Evolutionary conservation across 2,329 filamentous ascomycete genomes (phyloP), one percentile per base, ranked within the genome.

Genomic region (Gyromitra esculenta): DNA sequence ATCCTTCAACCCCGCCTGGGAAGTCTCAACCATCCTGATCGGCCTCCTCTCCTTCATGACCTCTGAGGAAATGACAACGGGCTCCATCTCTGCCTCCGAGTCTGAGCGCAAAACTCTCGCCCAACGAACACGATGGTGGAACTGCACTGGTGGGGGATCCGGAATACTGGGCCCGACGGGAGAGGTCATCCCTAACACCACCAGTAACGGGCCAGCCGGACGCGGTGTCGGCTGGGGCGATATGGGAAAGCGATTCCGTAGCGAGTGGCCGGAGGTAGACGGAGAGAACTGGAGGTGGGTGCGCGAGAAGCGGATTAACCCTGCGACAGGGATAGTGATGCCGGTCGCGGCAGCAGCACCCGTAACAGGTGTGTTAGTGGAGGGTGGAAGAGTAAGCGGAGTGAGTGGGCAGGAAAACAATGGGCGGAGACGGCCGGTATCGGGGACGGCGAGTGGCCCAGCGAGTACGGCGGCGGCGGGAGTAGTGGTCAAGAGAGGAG

Each of bases 41-140:
- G 96, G 96, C 8, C 88, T 99, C 37, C 86, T 98, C 78, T 96
- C 92, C 50, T 99, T 99, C 85, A 99, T 99, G 96, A 98, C 95
- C 1, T 93, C 92, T 79, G 95, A 99, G 82, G 96, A 99, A 85
- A 97, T 98, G 92, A 99, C 96, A 0, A 98, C 96, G 0, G 96
- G 96, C 1, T 94, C 91, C 39, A 89, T 99, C 39, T 91, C 91
- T 5, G 92, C 91, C 18, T 91, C 89, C 0, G 89, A 92, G 64
- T 86, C 88, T 2, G 94, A 98, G 86, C 89, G 95, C 77, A 91
- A 89, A 83, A 88, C 91, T 81, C 89, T 94, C 64, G 94, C 96
- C 0, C 87, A 88, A 31, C 88, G 92, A 78, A 92, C 93, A 15
- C 87, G 92, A 70, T 99, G 96, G 96, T 98, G 94, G 94, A 99